These are phyloP conservation scores for Yamadazyma membranifaciens DNA, from an alignment of 1,139 yeast species.

Conservation along the genomic window DNA sequence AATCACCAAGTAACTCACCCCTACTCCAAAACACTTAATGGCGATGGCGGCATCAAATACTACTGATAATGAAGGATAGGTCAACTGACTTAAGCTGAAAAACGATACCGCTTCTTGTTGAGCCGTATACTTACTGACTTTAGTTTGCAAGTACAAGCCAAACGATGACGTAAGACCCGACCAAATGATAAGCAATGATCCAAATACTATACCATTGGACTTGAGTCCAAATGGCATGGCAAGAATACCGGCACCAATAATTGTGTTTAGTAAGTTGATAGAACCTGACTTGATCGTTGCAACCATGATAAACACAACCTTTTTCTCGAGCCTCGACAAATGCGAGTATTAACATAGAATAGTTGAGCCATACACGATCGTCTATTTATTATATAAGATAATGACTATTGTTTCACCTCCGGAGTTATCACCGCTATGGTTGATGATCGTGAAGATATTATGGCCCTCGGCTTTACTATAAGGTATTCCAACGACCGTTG, in stretches of 20 bases:
- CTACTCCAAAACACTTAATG: constrained; percentile 82
- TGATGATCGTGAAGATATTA: no score
- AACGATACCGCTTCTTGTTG: constrained; percentile 52
- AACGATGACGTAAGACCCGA: constrained; percentile 51
- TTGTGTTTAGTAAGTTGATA: constrained; percentile 52
- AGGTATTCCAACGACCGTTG: no score
- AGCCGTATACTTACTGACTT: constrained; percentile 48
- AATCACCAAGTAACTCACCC: constrained; percentile 81
- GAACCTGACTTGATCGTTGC: constrained; percentile 51
- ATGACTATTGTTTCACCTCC: no score
- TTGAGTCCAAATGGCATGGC: constrained; percentile 59
- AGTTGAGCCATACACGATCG: no score
- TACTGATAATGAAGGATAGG: constrained; percentile 50
- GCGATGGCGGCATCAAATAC: constrained; percentile 54
- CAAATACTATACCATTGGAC: constrained; percentile 50
- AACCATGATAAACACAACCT: constrained; percentile 2
- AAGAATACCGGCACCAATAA: constrained; percentile 56
- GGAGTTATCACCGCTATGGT: no score
- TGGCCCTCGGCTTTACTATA: no score
- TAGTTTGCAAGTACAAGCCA: constrained; percentile 52
- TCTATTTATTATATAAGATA: neutral
- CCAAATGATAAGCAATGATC: constrained; percentile 44
- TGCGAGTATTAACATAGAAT: no score
- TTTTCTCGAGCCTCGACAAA: neutral
- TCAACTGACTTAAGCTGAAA: constrained; percentile 52